Evolutionary conservation across 2,329 filamentous ascomycete species (phyloP), one percentile per base, ranked within the genome.

Genomic region (Chalaropsis ovoidea): DNA sequence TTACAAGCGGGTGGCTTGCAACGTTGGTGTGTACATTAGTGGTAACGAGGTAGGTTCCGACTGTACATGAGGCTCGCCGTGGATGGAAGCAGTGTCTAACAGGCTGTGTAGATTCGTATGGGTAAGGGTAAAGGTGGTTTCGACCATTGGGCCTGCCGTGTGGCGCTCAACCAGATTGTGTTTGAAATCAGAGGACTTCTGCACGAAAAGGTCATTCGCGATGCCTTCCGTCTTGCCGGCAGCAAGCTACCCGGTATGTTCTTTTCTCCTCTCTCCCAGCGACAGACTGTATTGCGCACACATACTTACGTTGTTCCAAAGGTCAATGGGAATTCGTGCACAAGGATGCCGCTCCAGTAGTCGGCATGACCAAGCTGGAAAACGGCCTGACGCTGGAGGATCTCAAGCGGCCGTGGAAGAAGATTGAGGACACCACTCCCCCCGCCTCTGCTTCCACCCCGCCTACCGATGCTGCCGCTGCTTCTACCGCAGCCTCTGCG

Each of bases 41-140:
- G 94, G 94, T 67, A 99, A 97, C 73, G 94, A 99, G 78, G 86
- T 87, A 72, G 70, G 82, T 54, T 62, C 27, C 61, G 19, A 2
- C n/a, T 52, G 47, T 13, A 13, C 15, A 8, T 45, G n/a, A n/a
- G n/a, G 39, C 6, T 11, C 17, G 19, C 39, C 2, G 45, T 39
- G 15, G 42, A 52, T 43, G 13, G 27, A 61, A 15, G 19, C 22
- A 58, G 63, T 71, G 11, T 43, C 66, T 68, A 19, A 69, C 63
- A 15, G 11, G 13, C 7, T 63, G 56, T 65, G 64, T 69, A 87
- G 85, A 88, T 90, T 75, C 88, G 94, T 83, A 99, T 99, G 95
- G 94, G 94, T 75, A 99, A 97, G 78, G 94, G 94, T 77, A 99
- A 99, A 76, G 94, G 94, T 71, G 89, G 87, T 69, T 97, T 99